phyloP scores from a whole-genome alignment of 1,139 yeast species.

The Taiozyma sp. region DNA sequence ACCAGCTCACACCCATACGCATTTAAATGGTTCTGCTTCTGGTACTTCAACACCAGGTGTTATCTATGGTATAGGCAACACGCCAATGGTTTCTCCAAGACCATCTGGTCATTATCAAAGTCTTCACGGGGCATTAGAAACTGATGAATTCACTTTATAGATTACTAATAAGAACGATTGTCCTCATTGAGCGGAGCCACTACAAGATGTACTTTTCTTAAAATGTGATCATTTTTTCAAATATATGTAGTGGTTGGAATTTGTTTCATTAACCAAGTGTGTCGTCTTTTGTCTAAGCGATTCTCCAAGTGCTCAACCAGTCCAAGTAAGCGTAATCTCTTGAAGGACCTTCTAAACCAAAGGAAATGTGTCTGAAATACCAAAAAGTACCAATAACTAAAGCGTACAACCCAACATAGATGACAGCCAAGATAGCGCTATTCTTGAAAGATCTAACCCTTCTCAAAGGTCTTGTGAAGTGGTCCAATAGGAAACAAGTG shows the following conservation, averaged over 20 bases:
- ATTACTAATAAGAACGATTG: not conserved
- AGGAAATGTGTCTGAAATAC: slow-evolving; percentile 70
- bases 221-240: not conserved
- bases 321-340: slow-evolving; percentile 64
- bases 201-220: not conserved
- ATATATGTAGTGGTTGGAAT: not conserved
- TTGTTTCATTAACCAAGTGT: not conserved
- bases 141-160: slow-evolving; percentile 18
- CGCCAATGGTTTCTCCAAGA: slow-evolving; percentile 23
- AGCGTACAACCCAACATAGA: slow-evolving; percentile 43
- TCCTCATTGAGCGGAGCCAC: not conserved
- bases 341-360: slow-evolving; percentile 87
- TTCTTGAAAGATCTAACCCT: slow-evolving; percentile 28
- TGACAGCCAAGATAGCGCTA: slow-evolving; percentile 26
- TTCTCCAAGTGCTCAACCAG: slow-evolving; percentile 73
- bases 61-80: slow-evolving; percentile 39
- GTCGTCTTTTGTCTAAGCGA: slow-evolving; percentile 23
- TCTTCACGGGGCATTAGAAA: slow-evolving; percentile 19
- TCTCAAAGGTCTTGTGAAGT: slow-evolving; percentile 42
- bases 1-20: slow-evolving; percentile 25
- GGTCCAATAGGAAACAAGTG: slow-evolving; percentile 70
- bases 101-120: slow-evolving; percentile 20
- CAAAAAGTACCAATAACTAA: slow-evolving; percentile 63
- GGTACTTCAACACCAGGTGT: slow-evolving; percentile 33
- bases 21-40: slow-evolving; percentile 14